phyloP scores from a whole-genome alignment of 306 rosid genomes.

The Prunus campanulata region DNA sequence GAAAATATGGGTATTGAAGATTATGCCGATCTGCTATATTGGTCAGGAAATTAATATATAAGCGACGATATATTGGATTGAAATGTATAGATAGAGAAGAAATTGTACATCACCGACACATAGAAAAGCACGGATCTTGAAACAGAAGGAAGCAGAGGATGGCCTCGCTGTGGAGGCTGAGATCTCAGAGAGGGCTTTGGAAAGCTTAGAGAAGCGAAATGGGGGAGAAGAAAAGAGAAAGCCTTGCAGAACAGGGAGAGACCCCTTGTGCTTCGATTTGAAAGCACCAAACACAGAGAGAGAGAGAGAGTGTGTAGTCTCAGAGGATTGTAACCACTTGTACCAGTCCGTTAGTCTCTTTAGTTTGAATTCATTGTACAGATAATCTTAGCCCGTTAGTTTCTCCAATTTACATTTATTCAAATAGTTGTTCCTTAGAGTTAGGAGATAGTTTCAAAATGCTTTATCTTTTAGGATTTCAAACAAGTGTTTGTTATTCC shows the following conservation, averaged over 20 bases:
- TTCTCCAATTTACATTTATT: too few species aligned
- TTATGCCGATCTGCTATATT: constrained; percentile 11
- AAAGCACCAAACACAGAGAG: too few species aligned
- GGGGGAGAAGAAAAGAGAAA: neutral
- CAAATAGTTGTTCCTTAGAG: too few species aligned
- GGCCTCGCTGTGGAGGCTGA: neutral
- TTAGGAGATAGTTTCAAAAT: too few species aligned
- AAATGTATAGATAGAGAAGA: neutral
- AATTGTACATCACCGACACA: constrained; percentile 44
- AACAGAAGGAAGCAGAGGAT: neutral
- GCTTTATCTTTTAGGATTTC: too few species aligned
- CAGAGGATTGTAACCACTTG: too few species aligned
- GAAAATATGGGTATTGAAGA: constrained; percentile 22
- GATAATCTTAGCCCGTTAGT: too few species aligned
- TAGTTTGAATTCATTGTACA: too few species aligned
- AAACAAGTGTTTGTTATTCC: too few species aligned
- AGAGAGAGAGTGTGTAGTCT: too few species aligned
- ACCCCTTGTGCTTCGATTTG: too few species aligned
- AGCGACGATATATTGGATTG: neutral
- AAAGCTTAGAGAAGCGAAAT: neutral
- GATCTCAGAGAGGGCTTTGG: neutral
- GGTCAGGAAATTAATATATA: neutral
- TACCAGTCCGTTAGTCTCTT: too few species aligned
- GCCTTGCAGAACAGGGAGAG: neutral
- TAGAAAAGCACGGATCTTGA: constrained; percentile 30